These are phyloP conservation scores for Agaricus blazei DNA, from an alignment of 768 basidiomycete genomes.

Conservation along the genomic window DNA sequence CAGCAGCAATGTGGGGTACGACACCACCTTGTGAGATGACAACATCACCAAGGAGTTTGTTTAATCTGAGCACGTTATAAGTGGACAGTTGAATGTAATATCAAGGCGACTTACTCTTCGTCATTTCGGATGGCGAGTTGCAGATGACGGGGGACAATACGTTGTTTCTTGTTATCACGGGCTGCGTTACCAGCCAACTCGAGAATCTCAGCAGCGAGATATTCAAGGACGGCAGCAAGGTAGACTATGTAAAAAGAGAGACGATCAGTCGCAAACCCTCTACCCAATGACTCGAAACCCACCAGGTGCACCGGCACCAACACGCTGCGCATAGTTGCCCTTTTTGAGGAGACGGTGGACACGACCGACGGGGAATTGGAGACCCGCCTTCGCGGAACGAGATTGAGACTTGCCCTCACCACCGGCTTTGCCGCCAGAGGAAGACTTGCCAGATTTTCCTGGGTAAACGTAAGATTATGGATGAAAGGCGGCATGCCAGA, in stretches of 20 bases:
- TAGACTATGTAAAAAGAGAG: slow-evolving; percentile 49
- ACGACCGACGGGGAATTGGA: slow-evolving; percentile 91
- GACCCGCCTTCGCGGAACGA: slow-evolving; percentile 71
- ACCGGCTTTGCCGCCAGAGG: slow-evolving; percentile 65
- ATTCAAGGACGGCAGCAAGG: slow-evolving; percentile 89
- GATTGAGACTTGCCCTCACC: slow-evolving; percentile 53
- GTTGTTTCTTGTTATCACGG: slow-evolving; percentile 90
- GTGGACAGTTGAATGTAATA: slow-evolving; percentile 7
- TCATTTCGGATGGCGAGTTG: slow-evolving; percentile 95
- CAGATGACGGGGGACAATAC: slow-evolving; percentile 93
- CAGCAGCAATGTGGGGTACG: slow-evolving; percentile 68
- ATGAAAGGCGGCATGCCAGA: background rate
- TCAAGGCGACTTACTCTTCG: slow-evolving; percentile 57
- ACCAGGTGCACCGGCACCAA: slow-evolving; percentile 88
- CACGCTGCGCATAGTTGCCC: slow-evolving; percentile 82
- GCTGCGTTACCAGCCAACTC: slow-evolving; percentile 90
- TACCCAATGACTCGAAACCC: slow-evolving; percentile 11
- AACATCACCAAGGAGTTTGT: slow-evolving; percentile 70
- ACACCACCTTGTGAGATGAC: slow-evolving; percentile 96
- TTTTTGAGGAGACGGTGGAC: slow-evolving; percentile 85
- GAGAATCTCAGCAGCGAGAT: slow-evolving; percentile 90
- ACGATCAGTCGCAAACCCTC: background rate
- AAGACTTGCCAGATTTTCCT: slow-evolving; percentile 56
- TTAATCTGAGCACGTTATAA: slow-evolving; percentile 38
- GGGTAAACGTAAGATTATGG: background rate